phyloP scores from a whole-genome alignment of 306 rosid genomes.

The Pyrus communis region DNA sequence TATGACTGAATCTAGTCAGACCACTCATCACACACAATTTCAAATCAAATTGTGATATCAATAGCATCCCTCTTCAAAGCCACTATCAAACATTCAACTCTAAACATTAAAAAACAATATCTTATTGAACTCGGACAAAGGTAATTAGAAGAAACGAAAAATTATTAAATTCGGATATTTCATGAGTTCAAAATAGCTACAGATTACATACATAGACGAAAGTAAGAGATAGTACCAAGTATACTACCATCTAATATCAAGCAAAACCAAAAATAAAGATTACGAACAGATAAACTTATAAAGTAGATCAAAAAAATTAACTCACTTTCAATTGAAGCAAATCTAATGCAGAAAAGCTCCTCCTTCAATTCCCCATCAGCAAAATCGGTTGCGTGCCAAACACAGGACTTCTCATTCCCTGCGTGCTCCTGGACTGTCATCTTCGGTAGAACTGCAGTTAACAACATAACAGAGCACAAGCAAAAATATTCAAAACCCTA shows the following conservation, averaged over 20 bases:
- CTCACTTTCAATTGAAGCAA: conserved; percentile 91
- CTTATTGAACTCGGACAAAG: neutral
- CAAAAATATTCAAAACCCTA: neutral
- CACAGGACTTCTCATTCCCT: conserved; percentile 90
- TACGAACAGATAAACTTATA: too few species aligned
- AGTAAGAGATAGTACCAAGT: neutral
- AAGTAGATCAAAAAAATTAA: neutral
- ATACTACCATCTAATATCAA: neutral
- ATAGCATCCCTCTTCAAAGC: neutral
- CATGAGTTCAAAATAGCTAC: neutral
- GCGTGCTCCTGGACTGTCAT: conserved; percentile 92
- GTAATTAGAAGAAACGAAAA: neutral
- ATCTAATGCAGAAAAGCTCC: conserved; percentile 94
- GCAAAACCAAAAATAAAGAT: neutral
- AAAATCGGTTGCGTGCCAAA: conserved; percentile 92
- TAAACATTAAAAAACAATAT: neutral
- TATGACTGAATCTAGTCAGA: neutral
- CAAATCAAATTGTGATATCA: neutral
- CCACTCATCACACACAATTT: neutral
- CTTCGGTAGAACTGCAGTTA: conserved; percentile 53
- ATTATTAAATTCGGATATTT: neutral
- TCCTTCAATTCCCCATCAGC: conserved; percentile 96
- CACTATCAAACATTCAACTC: neutral
- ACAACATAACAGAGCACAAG: neutral
- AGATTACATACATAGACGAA: neutral